Conservation (phyloP, 176 grass and related monocot species). For the Oryza longistaminata region DNA sequence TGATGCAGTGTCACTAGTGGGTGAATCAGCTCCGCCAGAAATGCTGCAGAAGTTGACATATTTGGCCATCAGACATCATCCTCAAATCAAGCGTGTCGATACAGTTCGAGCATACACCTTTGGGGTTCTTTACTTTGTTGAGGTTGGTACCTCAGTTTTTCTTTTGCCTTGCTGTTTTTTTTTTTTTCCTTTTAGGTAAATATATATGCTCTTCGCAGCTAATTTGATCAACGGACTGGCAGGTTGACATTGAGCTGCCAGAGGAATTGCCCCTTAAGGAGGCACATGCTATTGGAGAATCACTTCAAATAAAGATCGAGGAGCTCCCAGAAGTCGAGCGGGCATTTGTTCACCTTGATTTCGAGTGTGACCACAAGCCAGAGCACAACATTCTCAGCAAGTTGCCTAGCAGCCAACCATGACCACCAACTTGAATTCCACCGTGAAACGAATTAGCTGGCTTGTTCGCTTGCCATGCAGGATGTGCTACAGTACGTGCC, state of each 20-base stretch:
- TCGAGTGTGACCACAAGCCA: constrained; percentile 88
- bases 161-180: background rate
- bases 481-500: constrained; percentile 1
- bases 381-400: constrained; percentile 89
- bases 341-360: constrained; percentile 92
- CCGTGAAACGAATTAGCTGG: background rate
- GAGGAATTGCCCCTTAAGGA: constrained; percentile 95
- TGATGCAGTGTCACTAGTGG: constrained; percentile 67
- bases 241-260: constrained; percentile 97
- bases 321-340: constrained; percentile 87
- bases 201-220: background rate
- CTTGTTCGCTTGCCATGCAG: constrained; percentile 5
- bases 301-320: constrained; percentile 91
- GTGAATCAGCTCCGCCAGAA: constrained; percentile 84
- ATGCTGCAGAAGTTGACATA: constrained; percentile 94
- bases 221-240: constrained; percentile 16
- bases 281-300: constrained; percentile 84
- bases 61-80: constrained; percentile 65
- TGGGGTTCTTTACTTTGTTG: constrained; percentile 92
- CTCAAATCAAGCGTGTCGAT: constrained; percentile 84
- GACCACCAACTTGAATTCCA: background rate
- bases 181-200: background rate
- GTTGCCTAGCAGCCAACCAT: constrained; percentile 68
- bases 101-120: constrained; percentile 91
- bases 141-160: constrained; percentile 45